Conservation (phyloP, 768 basidiomycete species). For the Mycena floridula region DNA sequence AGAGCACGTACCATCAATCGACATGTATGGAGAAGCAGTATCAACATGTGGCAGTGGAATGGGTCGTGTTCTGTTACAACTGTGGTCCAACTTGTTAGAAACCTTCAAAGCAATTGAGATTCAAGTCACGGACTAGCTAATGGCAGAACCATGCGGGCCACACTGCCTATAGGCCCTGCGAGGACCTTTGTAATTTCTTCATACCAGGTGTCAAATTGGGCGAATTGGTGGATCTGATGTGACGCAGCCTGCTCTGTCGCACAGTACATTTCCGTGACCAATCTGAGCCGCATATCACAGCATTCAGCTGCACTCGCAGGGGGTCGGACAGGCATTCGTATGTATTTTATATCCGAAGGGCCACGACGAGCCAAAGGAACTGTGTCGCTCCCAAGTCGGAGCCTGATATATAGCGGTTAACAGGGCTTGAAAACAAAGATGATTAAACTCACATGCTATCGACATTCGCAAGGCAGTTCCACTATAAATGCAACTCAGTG, state of each 20-base stretch:
- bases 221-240: slow-evolving; percentile 19
- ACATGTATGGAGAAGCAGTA: slow-evolving; percentile 3
- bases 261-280: slow-evolving; percentile 23
- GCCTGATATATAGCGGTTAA: slow-evolving; percentile 16
- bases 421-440: neutral
- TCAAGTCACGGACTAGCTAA: slow-evolving; percentile 9
- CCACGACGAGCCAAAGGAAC: slow-evolving; percentile 26
- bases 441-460: slow-evolving; percentile 26
- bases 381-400: slow-evolving; percentile 31
- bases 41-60: slow-evolving; percentile 6
- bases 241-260: slow-evolving; percentile 19
- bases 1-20: slow-evolving; percentile 3
- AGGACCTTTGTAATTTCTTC: slow-evolving; percentile 22
- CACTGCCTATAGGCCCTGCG: slow-evolving; percentile 21
- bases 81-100: neutral
- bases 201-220: slow-evolving; percentile 24
- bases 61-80: slow-evolving; percentile 5
- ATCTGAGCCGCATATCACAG: slow-evolving; percentile 27
- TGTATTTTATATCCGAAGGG: slow-evolving; percentile 16
- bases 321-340: slow-evolving; percentile 22
- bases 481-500: slow-evolving; percentile 17
- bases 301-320: slow-evolving; percentile 13
- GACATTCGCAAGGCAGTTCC: slow-evolving; percentile 25
- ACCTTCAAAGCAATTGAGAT: neutral
- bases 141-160: slow-evolving; percentile 24